Conservation (phyloP, 176 grass and related monocot genomes). For the Oropetium thomaeum region DNA sequence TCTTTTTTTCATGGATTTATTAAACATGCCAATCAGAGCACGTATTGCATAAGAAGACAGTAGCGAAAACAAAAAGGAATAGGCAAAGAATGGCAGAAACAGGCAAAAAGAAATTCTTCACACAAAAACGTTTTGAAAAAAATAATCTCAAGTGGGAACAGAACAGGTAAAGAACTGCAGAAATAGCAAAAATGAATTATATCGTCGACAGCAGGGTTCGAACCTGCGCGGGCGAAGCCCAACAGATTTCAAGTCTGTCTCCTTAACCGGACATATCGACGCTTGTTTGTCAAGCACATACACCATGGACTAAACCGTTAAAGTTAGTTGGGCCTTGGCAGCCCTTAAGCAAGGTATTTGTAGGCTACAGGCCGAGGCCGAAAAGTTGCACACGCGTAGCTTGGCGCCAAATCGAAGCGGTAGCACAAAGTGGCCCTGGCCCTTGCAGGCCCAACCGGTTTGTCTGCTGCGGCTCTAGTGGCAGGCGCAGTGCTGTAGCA, state of each 20-base stretch:
- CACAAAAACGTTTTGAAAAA: background rate
- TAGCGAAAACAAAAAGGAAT: too few relatives aligned
- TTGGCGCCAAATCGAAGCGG: background rate
- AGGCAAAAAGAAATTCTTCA: too few relatives aligned
- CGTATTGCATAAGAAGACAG: too few relatives aligned
- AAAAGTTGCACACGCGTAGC: background rate
- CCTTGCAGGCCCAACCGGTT: background rate
- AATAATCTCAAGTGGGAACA: background rate
- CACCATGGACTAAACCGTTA: too few relatives aligned
- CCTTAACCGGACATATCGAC: conserved; percentile 98
- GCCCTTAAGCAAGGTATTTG: background rate
- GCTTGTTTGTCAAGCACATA: too few relatives aligned
- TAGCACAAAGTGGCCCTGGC: background rate
- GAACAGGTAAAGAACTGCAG: background rate
- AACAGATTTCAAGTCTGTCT: conserved; percentile 95
- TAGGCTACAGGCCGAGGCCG: background rate
- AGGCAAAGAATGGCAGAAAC: too few relatives aligned
- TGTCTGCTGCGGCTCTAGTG: background rate
- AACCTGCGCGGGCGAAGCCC: conserved; percentile 96
- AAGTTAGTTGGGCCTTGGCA: background rate
- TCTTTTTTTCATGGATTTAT: too few relatives aligned
- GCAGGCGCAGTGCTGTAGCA: too few relatives aligned
- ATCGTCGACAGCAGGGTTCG: conserved; percentile 83
- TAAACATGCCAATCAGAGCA: too few relatives aligned
- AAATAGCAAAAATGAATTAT: background rate